Conservation (phyloP, 306 rosid species). For the Canavalia ensiformis region DNA sequence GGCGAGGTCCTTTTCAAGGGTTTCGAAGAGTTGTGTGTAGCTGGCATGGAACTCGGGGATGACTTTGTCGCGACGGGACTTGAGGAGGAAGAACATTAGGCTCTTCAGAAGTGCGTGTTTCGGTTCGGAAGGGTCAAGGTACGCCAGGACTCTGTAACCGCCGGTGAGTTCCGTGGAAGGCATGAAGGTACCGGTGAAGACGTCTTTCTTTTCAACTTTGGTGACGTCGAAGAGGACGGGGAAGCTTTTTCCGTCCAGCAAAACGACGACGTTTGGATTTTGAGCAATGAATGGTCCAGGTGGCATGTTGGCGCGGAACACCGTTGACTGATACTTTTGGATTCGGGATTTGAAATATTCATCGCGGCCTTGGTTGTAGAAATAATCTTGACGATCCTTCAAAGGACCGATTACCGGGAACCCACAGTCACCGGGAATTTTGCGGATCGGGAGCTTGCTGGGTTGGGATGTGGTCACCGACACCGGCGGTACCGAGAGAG, state of each 20-base stretch:
- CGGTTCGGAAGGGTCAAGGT: conserved; percentile 93
- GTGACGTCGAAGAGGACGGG: conserved; percentile 77
- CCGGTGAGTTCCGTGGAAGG: conserved; percentile 89
- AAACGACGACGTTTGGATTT: conserved; percentile 70
- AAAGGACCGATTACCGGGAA: conserved; percentile 72
- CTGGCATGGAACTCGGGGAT: conserved; percentile 73
- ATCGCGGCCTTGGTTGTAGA: conserved; percentile 89
- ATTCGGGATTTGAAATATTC: conserved; percentile 85
- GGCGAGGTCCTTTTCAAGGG: conserved; percentile 63
- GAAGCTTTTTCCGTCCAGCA: conserved; percentile 85
- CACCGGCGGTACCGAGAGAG: conserved; percentile 38
- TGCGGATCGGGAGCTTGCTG: conserved; percentile 63
- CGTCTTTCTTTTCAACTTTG: conserved; percentile 81
- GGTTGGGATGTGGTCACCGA: conserved; percentile 38
- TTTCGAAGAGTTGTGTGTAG: conserved; percentile 59
- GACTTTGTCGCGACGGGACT: conserved; percentile 64
- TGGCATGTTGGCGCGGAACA: conserved; percentile 83
- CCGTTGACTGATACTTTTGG: conserved; percentile 81
- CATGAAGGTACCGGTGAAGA: conserved; percentile 90
- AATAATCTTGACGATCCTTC: conserved; percentile 76
- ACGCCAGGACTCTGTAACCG: conserved; percentile 81
- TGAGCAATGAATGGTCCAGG: conserved; percentile 77
- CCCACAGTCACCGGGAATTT: conserved; percentile 84
- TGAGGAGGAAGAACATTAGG: conserved; percentile 74
- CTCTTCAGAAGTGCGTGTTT: conserved; percentile 70